Percentiles rank a stretch among this genome's conserved stretches.
Conservation (phyloP, 148 eudicot species). For the Chenopodium album region DNA sequence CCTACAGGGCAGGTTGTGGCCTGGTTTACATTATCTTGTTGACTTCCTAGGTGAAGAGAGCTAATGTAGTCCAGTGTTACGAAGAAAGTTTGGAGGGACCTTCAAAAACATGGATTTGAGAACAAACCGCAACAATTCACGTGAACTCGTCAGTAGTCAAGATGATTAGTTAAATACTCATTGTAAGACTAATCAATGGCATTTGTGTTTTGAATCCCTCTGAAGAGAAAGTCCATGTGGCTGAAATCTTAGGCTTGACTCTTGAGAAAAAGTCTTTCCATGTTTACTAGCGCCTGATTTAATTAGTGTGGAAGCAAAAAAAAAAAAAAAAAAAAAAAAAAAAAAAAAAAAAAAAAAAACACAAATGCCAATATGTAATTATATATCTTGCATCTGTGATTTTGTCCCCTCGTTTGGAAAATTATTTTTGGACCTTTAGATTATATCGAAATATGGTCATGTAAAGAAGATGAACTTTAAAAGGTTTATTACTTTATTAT, state of each 20-base stretch:
- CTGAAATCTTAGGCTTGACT: not conserved
- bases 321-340: no score
- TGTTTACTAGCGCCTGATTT: not conserved
- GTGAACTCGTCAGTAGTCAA: not conserved
- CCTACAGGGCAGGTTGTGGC: not conserved
- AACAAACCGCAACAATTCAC: not conserved
- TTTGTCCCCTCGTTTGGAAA: no score
- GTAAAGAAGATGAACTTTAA: no score
- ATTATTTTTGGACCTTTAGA: no score
- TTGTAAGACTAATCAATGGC: not conserved
- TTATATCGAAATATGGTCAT: no score
- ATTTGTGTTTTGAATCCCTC: not conserved
- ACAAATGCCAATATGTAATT: no score
- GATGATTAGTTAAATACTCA: not conserved
- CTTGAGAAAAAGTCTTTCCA: no score
- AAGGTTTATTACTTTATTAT: not conserved
- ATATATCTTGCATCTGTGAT: no score
- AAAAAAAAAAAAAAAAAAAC: no score
- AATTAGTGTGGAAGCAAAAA: not conserved
- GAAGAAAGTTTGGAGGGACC: not conserved
- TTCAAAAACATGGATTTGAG: not conserved
- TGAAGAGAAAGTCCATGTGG: not conserved
- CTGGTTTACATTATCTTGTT: not conserved
- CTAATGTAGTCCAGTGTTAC: not conserved
- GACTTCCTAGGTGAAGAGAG: not conserved